Evolutionary conservation across 768 basidiomycete genomes (phyloP), one percentile per base, ranked within the genome.

Genomic region (Tulasnella calospora): DNA sequence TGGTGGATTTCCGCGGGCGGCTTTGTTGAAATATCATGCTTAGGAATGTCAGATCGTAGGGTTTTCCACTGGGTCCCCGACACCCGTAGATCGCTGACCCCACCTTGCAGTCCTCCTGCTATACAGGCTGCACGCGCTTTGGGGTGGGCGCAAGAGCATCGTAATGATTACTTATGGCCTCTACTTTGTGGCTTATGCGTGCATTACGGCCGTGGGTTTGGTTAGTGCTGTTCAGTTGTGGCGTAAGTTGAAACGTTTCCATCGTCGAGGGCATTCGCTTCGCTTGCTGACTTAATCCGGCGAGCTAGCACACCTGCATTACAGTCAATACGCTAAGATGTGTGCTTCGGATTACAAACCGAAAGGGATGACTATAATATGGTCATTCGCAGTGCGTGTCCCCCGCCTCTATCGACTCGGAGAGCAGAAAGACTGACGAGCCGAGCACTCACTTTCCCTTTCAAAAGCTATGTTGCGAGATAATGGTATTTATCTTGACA

Each of bases 111-210:
- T 41, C 19, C 46, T 73, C 23, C 71, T 73, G 6, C 71, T 73
- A 15, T 73, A 41, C n/a, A 36, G 71, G n/a, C n/a, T 73, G 13
- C 71, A 73, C 36, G 71, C 71, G 6, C 71, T 73, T 19, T 73
- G 71, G 71, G 71, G 71, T 35, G 40, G 71, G 40, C 71, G 71
- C 23, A 40, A 33, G 19, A 73, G 71, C 27, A 47, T 73, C 13
- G 40, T 73, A n/a, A 35, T 35, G 27, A 38, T 9, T 6, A 40
- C 46, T 33, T 47, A 41, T 17, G 71, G 23, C 13, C 40, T 73
- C 9, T 73, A 73, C 71, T n/a, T 47, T 27, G 36, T 38, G 27
- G 46, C 35, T 5, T 73, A 73, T 12, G 17, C 71, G 12, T 67
- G 61, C 33, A 67, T 67, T 9, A 33, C 61, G 7, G 33, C 3